These are phyloP conservation scores for Verbena officinalis DNA, from an alignment of 257 asterid genomes.

Conservation along the genomic window DNA sequence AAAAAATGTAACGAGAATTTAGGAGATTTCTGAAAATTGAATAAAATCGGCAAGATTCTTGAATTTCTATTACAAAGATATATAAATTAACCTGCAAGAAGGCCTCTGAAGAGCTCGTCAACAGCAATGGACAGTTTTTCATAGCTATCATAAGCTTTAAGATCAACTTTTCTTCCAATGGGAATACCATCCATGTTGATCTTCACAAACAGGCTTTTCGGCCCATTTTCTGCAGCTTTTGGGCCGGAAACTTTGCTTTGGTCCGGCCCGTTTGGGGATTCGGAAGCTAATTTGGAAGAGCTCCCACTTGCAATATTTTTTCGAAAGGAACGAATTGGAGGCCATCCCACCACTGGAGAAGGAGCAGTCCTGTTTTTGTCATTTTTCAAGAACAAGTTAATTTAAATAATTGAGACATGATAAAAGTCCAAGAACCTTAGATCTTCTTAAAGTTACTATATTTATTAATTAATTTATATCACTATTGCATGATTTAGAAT, in stretches of 20 bases:
- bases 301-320: constrained; percentile 63
- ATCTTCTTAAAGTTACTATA: no score
- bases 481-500: background rate
- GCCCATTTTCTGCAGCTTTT: constrained; percentile 43
- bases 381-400: constrained; percentile 1
- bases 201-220: constrained; percentile 72
- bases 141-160: constrained; percentile 68
- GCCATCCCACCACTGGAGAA: constrained; percentile 96
- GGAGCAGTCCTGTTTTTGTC: constrained; percentile 62
- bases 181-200: constrained; percentile 98
- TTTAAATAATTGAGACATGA: background rate
- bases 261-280: constrained; percentile 37
- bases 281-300: constrained; percentile 47
- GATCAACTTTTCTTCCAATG: constrained; percentile 92
- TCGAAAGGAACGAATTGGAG: constrained; percentile 83
- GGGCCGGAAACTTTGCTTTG: constrained; percentile 35
- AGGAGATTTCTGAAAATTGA: background rate
- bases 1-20: background rate
- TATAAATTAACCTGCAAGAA: constrained; percentile 64
- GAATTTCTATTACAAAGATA: background rate
- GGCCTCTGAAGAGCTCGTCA: constrained; percentile 87
- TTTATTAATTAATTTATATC: no score
- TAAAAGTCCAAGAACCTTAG: no score
- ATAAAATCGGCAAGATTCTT: background rate
- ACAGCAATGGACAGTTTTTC: constrained; percentile 75